Evolutionary conservation across 2,329 filamentous ascomycete genomes (phyloP).

Genomic region (Neoascochyta sp.): DNA sequence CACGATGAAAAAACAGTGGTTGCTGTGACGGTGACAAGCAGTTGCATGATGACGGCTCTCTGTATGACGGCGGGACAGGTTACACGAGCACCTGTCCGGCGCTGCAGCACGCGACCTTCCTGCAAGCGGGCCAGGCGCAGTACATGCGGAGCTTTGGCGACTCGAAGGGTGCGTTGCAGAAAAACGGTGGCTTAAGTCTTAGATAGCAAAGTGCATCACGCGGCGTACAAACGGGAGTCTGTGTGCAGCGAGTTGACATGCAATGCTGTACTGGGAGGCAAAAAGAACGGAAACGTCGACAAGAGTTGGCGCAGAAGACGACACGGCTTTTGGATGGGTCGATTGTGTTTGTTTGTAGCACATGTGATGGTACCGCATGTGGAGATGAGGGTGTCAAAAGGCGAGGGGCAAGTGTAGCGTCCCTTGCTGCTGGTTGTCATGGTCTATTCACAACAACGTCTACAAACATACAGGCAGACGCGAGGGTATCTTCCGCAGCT

Average conservation of each 20-base stretch:
- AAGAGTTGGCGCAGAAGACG: too few species aligned
- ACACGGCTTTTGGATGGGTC: neutral
- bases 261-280: too few species aligned
- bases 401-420: conserved; percentile 6
- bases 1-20: too few species aligned
- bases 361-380: conserved; percentile 11
- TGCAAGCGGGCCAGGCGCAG: conserved; percentile 10
- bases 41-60: conserved; percentile 1
- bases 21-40: conserved; percentile 3
- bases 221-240: too few species aligned
- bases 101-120: conserved; percentile 17
- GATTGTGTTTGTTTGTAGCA: conserved; percentile 13
- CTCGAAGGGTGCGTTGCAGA: too few species aligned
- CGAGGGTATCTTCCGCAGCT: conserved; percentile 25
- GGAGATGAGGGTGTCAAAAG: conserved; percentile 5
- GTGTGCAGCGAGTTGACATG: too few species aligned
- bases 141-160: conserved; percentile 1
- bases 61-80: conserved; percentile 12
- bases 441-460: conserved; percentile 13
- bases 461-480: conserved; percentile 22
- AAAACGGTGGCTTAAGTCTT: too few species aligned
- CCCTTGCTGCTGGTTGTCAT: conserved; percentile 18
- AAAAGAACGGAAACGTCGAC: too few species aligned
- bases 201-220: too few species aligned
- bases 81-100: conserved; percentile 7